A percentile compares a stretch with the other conserved stretches of the same genome.
Conservation (phyloP, 257 asterid genomes). For the Cynanchum wilfordii region DNA sequence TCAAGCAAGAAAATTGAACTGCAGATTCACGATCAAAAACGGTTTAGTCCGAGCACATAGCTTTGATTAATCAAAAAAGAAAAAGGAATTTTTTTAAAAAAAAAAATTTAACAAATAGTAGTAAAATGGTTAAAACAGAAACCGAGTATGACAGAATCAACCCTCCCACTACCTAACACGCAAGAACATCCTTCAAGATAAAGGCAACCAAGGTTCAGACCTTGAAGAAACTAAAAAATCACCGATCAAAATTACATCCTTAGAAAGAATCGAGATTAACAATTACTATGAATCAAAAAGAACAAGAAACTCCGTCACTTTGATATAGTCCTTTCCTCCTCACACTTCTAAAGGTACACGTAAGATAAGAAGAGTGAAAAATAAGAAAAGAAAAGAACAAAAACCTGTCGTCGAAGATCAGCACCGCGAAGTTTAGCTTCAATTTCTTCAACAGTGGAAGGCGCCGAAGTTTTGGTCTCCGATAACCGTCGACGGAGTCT, state of each 20-base stretch:
- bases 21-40: background rate
- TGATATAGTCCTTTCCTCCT: background rate
- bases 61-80: background rate
- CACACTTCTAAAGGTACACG: too few species aligned
- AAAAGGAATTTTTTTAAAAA: background rate
- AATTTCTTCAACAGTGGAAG: slow-evolving; percentile 71
- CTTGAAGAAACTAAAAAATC: background rate
- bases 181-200: slow-evolving; percentile 16
- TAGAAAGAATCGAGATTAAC: background rate
- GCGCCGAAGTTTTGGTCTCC: slow-evolving; percentile 60
- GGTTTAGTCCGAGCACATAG: background rate
- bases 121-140: background rate
- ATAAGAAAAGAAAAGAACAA: background rate
- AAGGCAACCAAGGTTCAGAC: slow-evolving; percentile 4
- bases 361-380: background rate
- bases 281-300: background rate
- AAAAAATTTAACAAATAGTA: background rate
- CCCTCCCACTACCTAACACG: slow-evolving; percentile 23
- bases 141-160: slow-evolving; percentile 8
- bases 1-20: background rate
- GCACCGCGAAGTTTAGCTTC: slow-evolving; percentile 87
- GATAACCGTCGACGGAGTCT: slow-evolving; percentile 75
- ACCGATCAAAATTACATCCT: background rate
- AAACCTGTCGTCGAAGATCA: slow-evolving; percentile 86
- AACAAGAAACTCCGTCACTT: background rate